Evolutionary conservation across 2,329 filamentous ascomycete species (phyloP), one percentile per base, ranked within the genome.

Genomic region (Monosporascus sp.): DNA sequence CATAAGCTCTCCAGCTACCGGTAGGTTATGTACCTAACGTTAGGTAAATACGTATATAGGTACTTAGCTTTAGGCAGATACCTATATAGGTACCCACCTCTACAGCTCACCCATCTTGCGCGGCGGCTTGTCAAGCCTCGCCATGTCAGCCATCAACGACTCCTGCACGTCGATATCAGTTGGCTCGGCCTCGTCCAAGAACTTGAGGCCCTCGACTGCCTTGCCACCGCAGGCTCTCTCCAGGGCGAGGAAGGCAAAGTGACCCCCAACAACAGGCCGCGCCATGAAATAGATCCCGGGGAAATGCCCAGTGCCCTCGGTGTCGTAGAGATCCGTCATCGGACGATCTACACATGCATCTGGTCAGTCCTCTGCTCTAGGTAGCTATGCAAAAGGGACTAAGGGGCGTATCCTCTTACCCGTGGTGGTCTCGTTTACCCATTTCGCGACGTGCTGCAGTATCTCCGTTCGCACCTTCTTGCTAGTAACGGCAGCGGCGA

Each of bases 201-300:
- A 81, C 31, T 62, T 63, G 53, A 89, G 70, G 0, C 79, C 83
- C 20, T 80, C 74, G 60, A 81, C 75, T 3, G 86, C 87, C 58
- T 77, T 78, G 2, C 89, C 89, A 2, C 81, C 85, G 72, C 90
- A 95, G 24, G 89, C 89, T 62, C 87, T 80, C 70, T 90, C 86
- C 46, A 95, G 72, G n/a, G 89, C 87, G 66, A 96, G 73, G 65
- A 91, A 90, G 2, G 89, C 87, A 75, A 94, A 96, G 72, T 94
- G 89, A 0, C 88, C 90, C 15, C 90, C 90, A 17, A 93, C 84
- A 5, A 95, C 90, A 1, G 90, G 90, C 43, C 90, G 75, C 2
- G 90, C 90, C 71, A 88, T 90, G 75, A 96, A 95, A 51, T 80
- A 78, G 15, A 86, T 80, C 0, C 84, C 85, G 1, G 89, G 88